Conservation (phyloP, 768 basidiomycete species). For the Suillus clintonianus region DNA sequence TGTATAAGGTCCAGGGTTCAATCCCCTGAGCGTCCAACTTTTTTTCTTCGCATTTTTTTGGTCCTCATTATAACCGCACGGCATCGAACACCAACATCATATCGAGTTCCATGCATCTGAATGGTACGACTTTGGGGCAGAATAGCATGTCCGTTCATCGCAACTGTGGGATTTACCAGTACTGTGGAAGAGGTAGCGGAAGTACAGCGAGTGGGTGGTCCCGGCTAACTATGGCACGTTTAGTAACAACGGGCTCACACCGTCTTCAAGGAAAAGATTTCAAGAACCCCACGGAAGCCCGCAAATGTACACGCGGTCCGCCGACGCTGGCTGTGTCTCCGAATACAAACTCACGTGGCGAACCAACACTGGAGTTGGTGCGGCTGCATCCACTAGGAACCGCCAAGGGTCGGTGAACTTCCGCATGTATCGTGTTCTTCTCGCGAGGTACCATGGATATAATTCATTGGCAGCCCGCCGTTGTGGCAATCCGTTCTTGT, state of each 20-base stretch:
- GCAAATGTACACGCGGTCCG: neutral
- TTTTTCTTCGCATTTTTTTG: conserved; percentile 6
- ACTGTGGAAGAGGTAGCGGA: neutral
- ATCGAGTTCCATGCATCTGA: neutral
- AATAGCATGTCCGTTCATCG: neutral
- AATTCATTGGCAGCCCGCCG: neutral
- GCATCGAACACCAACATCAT: too few species aligned
- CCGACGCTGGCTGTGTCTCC: neutral
- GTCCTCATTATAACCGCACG: too few species aligned
- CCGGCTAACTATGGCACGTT: neutral
- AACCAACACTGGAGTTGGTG: neutral
- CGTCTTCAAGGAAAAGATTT: neutral
- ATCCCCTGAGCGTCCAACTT: conserved; percentile 43
- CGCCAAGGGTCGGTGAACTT: neutral
- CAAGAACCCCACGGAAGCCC: neutral
- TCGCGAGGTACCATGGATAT: neutral
- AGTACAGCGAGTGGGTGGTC: neutral
- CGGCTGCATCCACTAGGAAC: neutral
- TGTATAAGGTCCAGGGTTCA: conserved; percentile 48
- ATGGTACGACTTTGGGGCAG: neutral
- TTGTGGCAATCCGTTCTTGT: neutral
- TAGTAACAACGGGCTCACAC: neutral
- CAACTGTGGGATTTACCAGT: neutral
- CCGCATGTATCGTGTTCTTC: neutral
- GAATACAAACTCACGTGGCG: neutral